Base-by-base conservation (phyloP, 805 yeast genomes). In the Sugiyamaella chiloensis region DNA sequence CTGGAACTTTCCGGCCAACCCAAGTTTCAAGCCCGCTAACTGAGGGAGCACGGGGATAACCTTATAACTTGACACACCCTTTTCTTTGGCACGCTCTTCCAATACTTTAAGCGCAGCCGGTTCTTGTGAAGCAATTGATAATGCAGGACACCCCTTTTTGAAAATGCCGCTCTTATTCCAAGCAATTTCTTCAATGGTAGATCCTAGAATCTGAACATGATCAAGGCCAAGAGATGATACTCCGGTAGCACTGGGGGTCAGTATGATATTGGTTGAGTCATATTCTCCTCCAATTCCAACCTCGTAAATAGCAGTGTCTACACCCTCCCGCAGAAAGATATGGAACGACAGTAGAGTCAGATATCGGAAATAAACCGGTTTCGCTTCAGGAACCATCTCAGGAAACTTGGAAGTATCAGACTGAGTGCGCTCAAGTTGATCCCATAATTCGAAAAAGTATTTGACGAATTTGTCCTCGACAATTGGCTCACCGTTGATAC, bases 281-380 rank as follows among this genome's bases (percentile, higher is more conserved):
- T 81, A 88, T 62, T 87, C 95, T 5, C 99, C 99, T 24, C 99
- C 99, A 41, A 93, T 96, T 19, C 99, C 99, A 24, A 95, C 99
- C 65, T 93, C 99, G 61, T 87, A 89, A 31, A 93, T 83, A 9
- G 98, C 97, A 29, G 96, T 79, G 61, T 89, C 86, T n/a, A 93
- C 90, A 1, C 86, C 85, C 66, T 93, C 99, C 46, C 79, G 75
- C 68, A 87, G 64, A 58, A 95, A 95, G 0, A 88, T 85, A 63
- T 95, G 96, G 71, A 89, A 93, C 2, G 97, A 87, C 51, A 93
- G 66, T 14, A 95, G 68, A 0, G 99, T 93, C 62, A 93, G 70
- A 65, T 79, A 95, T 61, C 95, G 83, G 76, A 93, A 93, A 65
- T 93, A 93, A 63, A 88, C 91, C 11, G 99, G 99, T 62, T 86